Percentiles rank a stretch among this genome's conserved stretches.
phyloP scores from a whole-genome alignment of 352 stramenopile genomes.

The Pythium diclinum region DNA sequence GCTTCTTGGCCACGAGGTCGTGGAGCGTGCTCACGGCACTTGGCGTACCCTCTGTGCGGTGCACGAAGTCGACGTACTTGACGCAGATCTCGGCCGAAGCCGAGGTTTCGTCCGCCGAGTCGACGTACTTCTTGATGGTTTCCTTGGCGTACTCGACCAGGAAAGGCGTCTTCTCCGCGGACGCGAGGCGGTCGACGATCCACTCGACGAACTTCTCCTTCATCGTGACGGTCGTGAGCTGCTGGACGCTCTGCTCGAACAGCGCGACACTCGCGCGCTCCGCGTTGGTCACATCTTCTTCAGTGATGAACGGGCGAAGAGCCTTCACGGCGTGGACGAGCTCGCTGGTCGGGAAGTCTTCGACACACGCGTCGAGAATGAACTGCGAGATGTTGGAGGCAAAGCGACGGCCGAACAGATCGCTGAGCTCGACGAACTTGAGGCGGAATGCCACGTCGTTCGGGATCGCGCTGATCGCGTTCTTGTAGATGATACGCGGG shows the following conservation, averaged over 20 bases:
- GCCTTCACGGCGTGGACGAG: conserved; percentile 52
- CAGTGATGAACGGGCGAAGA: conserved; percentile 44
- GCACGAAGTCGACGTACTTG: conserved; percentile 69
- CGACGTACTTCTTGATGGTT: conserved; percentile 55
- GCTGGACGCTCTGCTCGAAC: conserved; percentile 55
- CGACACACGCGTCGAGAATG: conserved; percentile 57
- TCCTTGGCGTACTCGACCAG: conserved; percentile 52
- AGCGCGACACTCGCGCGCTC: conserved; percentile 47
- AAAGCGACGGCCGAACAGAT: conserved; percentile 64
- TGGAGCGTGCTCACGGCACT: conserved; percentile 41
- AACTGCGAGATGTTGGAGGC: conserved; percentile 65
- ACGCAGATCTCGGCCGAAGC: conserved; percentile 32
- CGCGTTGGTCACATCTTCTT: conserved; percentile 39
- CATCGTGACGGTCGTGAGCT: conserved; percentile 46
- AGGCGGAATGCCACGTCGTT: conserved; percentile 70
- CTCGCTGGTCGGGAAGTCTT: conserved; percentile 57
- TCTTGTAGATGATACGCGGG: conserved; percentile 78
- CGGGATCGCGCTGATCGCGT: conserved; percentile 58
- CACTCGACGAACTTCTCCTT: conserved; percentile 66
- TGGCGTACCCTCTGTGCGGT: conserved; percentile 57
- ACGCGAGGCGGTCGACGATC: conserved; percentile 54
- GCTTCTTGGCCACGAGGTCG: conserved; percentile 38
- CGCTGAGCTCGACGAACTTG: conserved; percentile 69
- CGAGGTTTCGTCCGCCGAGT: conserved; percentile 19
- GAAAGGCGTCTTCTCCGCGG: conserved; percentile 35